Evolutionary conservation across 345 rosid genomes (phyloP), one percentile per base, ranked within the genome.

Genomic region (Camelina hispida): DNA sequence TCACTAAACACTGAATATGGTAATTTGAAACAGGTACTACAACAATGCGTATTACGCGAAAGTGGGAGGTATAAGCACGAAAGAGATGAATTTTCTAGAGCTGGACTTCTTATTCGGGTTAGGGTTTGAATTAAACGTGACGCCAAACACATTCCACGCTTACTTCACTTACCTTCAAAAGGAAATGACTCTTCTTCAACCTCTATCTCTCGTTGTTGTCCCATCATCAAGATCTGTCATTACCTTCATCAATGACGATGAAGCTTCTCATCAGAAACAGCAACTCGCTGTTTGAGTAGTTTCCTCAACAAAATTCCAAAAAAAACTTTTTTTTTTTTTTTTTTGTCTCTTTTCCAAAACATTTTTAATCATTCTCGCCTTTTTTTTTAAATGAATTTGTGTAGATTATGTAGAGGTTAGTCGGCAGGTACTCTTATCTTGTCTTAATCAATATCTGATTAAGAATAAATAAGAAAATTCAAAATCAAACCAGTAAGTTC

Each of bases 31-130:
- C 58, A 78, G 81, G 68, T 89, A 87, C 66, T 89, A 93, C 83
- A 91, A 89, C 85, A 93, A 93, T 73, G 97, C 97, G 6, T 93
- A 84, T 81, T 93, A 91, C 64, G 97, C 97, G 12, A 93, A 89
- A 83, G 91, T 91, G 15, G 98, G 97, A 70, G 98, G 96, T 67
- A 88, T 93, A 69, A 91, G 88, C 90, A 93, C 84, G 46, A 74
- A 75, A 38, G 96, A 89, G 81, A 91, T 93, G 94, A 93, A 93
- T 72, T 83, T 79, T 64, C 86, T 93, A 9, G 98, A 93, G 80
- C 67, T 93, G 18, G 98, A 93, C 79, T 93, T 91, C 58, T 80
- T 93, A 17, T 93, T 93, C 65, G 96, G 97, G 13, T 58, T 91
- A 78, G 88, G 94, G 3, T 93, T 93, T 82, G 77, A 86, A 17